phyloP scores from a whole-genome alignment of 352 stramenopile genomes.

The Pythium oligandrum region DNA sequence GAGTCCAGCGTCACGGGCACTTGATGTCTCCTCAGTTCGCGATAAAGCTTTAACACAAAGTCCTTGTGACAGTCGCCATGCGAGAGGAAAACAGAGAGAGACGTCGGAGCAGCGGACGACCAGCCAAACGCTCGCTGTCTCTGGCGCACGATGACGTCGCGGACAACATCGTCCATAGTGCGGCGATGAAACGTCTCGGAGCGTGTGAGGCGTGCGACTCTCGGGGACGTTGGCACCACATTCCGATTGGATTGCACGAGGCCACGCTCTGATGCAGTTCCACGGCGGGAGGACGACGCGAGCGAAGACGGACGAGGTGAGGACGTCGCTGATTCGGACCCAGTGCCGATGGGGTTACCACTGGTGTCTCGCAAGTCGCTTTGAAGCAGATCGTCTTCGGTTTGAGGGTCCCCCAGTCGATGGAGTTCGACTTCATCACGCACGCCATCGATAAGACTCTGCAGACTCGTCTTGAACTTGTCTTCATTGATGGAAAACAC shows the following conservation, averaged over 20 bases:
- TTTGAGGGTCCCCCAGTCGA: constrained; percentile 18
- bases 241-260: background rate
- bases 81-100: constrained; percentile 66
- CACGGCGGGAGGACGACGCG: background rate
- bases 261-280: background rate
- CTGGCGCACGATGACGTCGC: constrained; percentile 37
- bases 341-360: background rate
- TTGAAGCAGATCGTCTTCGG: background rate
- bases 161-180: constrained; percentile 53
- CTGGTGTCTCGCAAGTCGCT: background rate
- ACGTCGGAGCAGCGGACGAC: constrained; percentile 3
- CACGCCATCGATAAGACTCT: constrained; percentile 66
- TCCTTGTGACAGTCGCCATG: constrained; percentile 70
- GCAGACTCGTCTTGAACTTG: constrained; percentile 57
- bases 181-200: constrained; percentile 4
- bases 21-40: constrained; percentile 41
- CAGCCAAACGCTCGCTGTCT: background rate
- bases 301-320: background rate
- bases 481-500: constrained; percentile 47
- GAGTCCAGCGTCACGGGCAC: constrained; percentile 55
- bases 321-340: background rate
- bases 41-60: constrained; percentile 58
- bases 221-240: background rate
- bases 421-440: constrained; percentile 75
- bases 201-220: background rate